Conservation (phyloP, 345 rosid species). For the Eucalyptus tenuipes region DNA sequence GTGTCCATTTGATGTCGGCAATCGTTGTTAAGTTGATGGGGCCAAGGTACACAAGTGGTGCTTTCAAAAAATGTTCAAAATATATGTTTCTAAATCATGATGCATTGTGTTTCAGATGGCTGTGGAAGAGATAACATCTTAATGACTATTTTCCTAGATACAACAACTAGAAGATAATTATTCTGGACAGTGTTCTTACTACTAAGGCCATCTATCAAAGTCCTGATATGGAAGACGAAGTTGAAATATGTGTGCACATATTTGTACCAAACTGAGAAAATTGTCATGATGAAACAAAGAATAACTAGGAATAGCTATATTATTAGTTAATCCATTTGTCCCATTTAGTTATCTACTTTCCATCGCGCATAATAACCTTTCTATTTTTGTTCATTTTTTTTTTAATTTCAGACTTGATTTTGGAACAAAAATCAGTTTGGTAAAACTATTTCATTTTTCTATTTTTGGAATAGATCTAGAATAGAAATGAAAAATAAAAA, state of each 20-base stretch:
- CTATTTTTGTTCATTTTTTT: fast-evolving
- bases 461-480: fast-evolving
- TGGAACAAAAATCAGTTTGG: no score
- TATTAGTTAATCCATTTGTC: background rate
- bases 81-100: background rate
- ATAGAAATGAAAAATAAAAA: no score
- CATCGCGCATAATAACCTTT: fast-evolving
- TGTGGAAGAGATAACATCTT: conserved; percentile 28
- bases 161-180: conserved; percentile 13
- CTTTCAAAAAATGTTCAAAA: background rate
- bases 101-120: conserved; percentile 1
- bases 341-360: background rate
- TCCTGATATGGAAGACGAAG: conserved; percentile 21
- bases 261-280: conserved; percentile 11
- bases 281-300: conserved; percentile 12
- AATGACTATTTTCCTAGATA: conserved; percentile 14
- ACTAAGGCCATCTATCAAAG: conserved; percentile 19
- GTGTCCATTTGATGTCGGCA: conserved; percentile 17
- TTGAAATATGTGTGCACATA: conserved; percentile 19
- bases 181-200: conserved; percentile 12
- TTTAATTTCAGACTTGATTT: fast-evolving
- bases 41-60: background rate
- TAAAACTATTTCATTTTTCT: no score
- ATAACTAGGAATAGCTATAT: background rate
- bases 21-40: conserved; percentile 24